Conservation (phyloP, 192 early-diverging fungal genomes). For the Diversispora epigaea region DNA sequence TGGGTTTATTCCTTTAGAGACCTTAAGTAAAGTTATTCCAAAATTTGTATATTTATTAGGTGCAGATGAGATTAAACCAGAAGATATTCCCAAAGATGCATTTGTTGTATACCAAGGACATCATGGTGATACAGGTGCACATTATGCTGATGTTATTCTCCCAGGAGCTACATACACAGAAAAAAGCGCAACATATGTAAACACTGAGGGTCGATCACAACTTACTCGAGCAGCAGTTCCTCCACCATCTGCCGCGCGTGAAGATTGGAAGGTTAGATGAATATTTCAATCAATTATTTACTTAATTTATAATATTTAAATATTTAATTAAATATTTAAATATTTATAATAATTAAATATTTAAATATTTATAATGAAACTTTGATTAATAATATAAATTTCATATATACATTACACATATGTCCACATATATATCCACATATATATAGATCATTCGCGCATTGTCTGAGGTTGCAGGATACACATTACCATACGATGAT, state of each 20-base stretch:
- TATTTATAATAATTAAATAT: too few species aligned
- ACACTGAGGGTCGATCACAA: constrained; percentile 96
- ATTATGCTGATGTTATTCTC: constrained; percentile 93
- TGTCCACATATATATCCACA: not conserved
- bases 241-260: constrained; percentile 85
- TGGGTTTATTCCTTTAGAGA: constrained; percentile 72
- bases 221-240: constrained; percentile 89
- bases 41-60: constrained; percentile 91
- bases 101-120: constrained; percentile 99
- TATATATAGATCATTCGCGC: constrained; percentile 80
- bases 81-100: constrained; percentile 80
- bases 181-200: constrained; percentile 93
- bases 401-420: too few species aligned
- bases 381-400: not conserved
- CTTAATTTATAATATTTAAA: too few species aligned
- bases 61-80: constrained; percentile 80
- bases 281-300: not conserved
- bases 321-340: too few species aligned
- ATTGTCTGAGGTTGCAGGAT: constrained; percentile 86
- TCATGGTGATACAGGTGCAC: constrained; percentile 95
- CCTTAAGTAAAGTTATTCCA: constrained; percentile 31
- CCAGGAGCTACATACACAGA: constrained; percentile 96
- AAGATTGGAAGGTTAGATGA: constrained; percentile 85
- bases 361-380: too few species aligned
- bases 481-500: constrained; percentile 89